Base-by-base conservation (phyloP, 169 alveolate species). In the Amoebophrya sp. region DNA sequence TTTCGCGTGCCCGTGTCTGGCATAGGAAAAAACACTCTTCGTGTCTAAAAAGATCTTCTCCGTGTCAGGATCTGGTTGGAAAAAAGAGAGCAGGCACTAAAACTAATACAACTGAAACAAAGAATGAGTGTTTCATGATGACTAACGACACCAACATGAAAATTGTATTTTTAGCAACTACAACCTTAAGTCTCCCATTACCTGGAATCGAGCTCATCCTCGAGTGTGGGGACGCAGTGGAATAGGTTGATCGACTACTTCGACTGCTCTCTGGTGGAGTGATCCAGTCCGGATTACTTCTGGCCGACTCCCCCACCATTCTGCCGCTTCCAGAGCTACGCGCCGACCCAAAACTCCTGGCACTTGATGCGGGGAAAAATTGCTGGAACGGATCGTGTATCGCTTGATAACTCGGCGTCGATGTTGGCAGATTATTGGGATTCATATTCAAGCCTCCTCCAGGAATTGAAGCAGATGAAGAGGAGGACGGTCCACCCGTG, bases 1-100 rank as follows among this genome's bases (percentile, higher is more conserved):
- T 26, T 65, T 65, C 83, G 83, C 83, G 83, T 65, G 83, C 33
- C 83, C 83, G n/a, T 65, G 83, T 36, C 83, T 29, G 3, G 83
- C 83, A 36, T 65, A 65, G 33, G 36, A 12, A 65, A 65, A 65
- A 6, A 65, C 83, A 36, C 33, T 6, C 83, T 65, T 65, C 83
- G n/a, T 36, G 83, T 65, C 83, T 36, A 65, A 36, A 26, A 65
- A 65, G 26, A 65, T 65, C 2, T 18, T 1, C 83, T 65, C 83
- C 83, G 83, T 6, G 33, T 65, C 83, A 36, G 39, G 39, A 26
- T 65, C 83, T 65, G 33, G n/a, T 65, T 53, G 10, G 23, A 14
- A 10, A 53, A 14, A 23, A 14, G 76, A 23, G 23, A 14, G 76
- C 76, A 23, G 23, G 10, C 10, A 53, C 76, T 53, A 10, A 53